These are phyloP conservation scores for Yamadazyma diospyri DNA, from an alignment of 1,139 yeast species.

Conservation along the genomic window DNA sequence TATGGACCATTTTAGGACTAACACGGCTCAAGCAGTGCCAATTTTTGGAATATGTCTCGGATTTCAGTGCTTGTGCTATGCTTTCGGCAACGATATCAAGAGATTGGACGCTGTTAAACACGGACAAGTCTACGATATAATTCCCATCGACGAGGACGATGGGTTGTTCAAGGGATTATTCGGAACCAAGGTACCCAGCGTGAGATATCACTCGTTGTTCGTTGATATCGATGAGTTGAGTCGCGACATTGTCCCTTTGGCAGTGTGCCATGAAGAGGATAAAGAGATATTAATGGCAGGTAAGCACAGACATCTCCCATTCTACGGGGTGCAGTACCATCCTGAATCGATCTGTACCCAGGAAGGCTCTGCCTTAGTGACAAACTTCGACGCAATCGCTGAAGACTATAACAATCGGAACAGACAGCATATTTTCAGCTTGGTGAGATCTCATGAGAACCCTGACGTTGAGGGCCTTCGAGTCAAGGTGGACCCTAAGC, in stretches of 20 bases:
- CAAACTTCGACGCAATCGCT: slow-evolving; percentile 63
- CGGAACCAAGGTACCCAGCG: slow-evolving; percentile 42
- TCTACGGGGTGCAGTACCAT: slow-evolving; percentile 94
- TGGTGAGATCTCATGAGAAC: not conserved
- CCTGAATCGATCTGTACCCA: slow-evolving; percentile 92
- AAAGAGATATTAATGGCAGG: slow-evolving; percentile 62
- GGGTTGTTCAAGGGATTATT: slow-evolving; percentile 41
- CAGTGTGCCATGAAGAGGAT: slow-evolving; percentile 38
- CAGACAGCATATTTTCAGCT: slow-evolving; percentile 11
- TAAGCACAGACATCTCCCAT: slow-evolving; percentile 57
- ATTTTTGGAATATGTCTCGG: slow-evolving; percentile 92
- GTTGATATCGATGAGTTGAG: slow-evolving; percentile 33
- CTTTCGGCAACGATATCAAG: slow-evolving; percentile 56
- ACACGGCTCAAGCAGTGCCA: slow-evolving; percentile 43
- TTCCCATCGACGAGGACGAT: slow-evolving; percentile 24
- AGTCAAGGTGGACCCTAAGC: slow-evolving; percentile 9
- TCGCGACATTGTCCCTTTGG: slow-evolving; percentile 50
- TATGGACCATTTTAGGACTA: slow-evolving; percentile 25
- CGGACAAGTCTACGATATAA: slow-evolving; percentile 72
- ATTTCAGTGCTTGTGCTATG: slow-evolving; percentile 74
- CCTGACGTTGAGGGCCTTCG: slow-evolving; percentile 2
- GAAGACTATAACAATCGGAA: slow-evolving; percentile 25
- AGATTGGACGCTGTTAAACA: slow-evolving; percentile 65
- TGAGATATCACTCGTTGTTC: slow-evolving; percentile 84
- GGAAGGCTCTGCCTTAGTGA: slow-evolving; percentile 55